Conservation (phyloP, 768 basidiomycete genomes). For the Termitomyces sp. region DNA sequence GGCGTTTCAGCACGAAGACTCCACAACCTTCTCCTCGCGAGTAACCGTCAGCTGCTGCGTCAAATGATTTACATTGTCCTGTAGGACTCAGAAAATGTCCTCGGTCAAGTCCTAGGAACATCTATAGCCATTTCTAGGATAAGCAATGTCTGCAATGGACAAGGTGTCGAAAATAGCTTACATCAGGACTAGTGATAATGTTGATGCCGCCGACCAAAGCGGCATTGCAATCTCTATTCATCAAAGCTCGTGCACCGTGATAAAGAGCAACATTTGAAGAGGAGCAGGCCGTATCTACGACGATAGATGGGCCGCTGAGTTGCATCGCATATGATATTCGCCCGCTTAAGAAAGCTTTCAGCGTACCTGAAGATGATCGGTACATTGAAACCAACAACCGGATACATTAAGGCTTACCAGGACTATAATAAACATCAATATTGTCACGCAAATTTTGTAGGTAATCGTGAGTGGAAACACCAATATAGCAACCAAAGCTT, state of each 20-base stretch:
- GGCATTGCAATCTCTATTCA: slow-evolving; percentile 60
- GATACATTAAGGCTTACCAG: slow-evolving; percentile 38
- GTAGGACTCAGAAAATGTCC: slow-evolving; percentile 66
- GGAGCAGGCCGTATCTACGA: slow-evolving; percentile 75
- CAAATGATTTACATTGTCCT: slow-evolving; percentile 70
- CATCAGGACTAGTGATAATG: slow-evolving; percentile 66
- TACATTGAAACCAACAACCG: neutral
- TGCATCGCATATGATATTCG: slow-evolving; percentile 68
- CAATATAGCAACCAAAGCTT: slow-evolving; percentile 63
- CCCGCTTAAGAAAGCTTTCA: slow-evolving; percentile 44
- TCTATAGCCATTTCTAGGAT: slow-evolving; percentile 35
- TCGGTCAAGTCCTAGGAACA: slow-evolving; percentile 65
- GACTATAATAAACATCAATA: slow-evolving; percentile 69
- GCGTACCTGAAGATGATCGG: neutral
- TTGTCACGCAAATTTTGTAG: slow-evolving; percentile 57
- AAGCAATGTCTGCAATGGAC: neutral
- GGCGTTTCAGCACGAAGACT: slow-evolving; percentile 68
- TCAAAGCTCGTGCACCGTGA: slow-evolving; percentile 64
- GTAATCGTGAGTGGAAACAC: slow-evolving; percentile 71
- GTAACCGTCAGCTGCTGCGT: slow-evolving; percentile 72
- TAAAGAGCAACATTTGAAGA: slow-evolving; percentile 67
- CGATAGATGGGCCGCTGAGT: slow-evolving; percentile 67
- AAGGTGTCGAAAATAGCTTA: slow-evolving; percentile 29
- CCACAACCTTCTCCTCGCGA: slow-evolving; percentile 70
- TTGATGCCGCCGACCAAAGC: slow-evolving; percentile 78